Conservation (phyloP, 2,329 filamentous ascomycete species). For the Clonostachys rosea region DNA sequence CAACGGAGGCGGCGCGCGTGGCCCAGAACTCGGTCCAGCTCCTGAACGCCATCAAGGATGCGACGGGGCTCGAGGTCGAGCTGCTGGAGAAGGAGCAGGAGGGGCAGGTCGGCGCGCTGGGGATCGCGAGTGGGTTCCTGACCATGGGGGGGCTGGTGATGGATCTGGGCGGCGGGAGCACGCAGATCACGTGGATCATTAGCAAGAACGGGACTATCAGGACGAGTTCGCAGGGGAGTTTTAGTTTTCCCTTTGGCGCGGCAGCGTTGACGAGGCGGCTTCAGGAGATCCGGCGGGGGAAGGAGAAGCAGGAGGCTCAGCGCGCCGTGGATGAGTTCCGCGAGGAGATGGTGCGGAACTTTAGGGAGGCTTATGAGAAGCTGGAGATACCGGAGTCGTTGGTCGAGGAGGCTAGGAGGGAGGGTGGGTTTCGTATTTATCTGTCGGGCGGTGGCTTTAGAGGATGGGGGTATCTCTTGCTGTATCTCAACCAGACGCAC, state of each 20-base stretch:
- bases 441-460: slow-evolving; percentile 67
- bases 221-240: slow-evolving; percentile 48
- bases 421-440: slow-evolving; percentile 54
- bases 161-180: slow-evolving; percentile 68
- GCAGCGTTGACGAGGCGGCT: slow-evolving; percentile 58
- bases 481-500: slow-evolving; percentile 50
- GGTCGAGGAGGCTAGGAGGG: slow-evolving; percentile 29
- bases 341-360: slow-evolving; percentile 45
- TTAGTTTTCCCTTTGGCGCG: slow-evolving; percentile 67
- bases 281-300: slow-evolving; percentile 30
- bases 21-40: slow-evolving; percentile 20
- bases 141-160: slow-evolving; percentile 62
- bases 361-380: slow-evolving; percentile 43
- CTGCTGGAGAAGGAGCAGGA: slow-evolving; percentile 63
- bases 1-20: slow-evolving; percentile 22
- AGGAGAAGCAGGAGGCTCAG: slow-evolving; percentile 29
- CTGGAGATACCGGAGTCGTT: slow-evolving; percentile 51
- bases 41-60: slow-evolving; percentile 36
- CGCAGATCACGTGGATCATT: slow-evolving; percentile 65
- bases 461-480: slow-evolving; percentile 66
- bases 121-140: slow-evolving; percentile 60
- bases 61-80: slow-evolving; percentile 54
- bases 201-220: slow-evolving; percentile 40
- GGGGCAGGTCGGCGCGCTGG: slow-evolving; percentile 59
- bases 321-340: slow-evolving; percentile 36